A percentile compares a stretch with the other conserved stretches of the same genome.
phyloP scores from a whole-genome alignment of 2,329 filamentous ascomycete genomes.

The Aspergillus arachidicola region DNA sequence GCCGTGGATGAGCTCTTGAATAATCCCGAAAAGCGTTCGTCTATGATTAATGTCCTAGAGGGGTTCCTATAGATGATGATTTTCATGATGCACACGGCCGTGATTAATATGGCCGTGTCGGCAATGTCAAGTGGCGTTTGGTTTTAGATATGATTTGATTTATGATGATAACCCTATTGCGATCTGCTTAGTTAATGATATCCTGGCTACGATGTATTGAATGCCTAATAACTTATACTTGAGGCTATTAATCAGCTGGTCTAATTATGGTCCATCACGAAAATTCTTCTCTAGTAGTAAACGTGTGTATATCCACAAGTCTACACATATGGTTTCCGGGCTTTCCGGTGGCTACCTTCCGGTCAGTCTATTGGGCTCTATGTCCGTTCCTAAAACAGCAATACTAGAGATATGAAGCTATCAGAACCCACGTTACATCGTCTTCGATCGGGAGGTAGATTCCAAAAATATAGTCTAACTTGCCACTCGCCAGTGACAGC shows the following conservation, averaged over 20 bases:
- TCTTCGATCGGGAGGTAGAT: neutral
- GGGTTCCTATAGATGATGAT: constrained; percentile 9
- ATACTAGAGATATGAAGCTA: neutral
- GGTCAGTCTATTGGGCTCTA: neutral
- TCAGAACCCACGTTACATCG: neutral
- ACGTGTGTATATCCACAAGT: neutral
- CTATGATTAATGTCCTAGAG: constrained; percentile 15
- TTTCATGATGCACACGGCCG: neutral
- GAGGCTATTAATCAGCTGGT: neutral
- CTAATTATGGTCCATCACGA: neutral
- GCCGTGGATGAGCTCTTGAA: constrained; percentile 8
- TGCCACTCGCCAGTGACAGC: neutral
- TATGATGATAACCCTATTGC: constrained; percentile 3
- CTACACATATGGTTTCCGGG: neutral
- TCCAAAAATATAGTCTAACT: neutral
- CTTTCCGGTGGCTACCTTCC: neutral
- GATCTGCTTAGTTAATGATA: constrained; percentile 1
- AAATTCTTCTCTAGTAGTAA: neutral
- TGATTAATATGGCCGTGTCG: neutral
- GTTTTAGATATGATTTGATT: neutral
- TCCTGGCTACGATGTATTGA: neutral
- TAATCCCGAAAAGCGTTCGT: constrained; percentile 19
- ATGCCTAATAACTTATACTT: neutral
- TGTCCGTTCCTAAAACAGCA: neutral
- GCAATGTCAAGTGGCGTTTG: neutral